Evolutionary conservation across 371 early-diverging fungal species (phyloP).

Genomic region (Zopfochytrium polystomum): DNA sequence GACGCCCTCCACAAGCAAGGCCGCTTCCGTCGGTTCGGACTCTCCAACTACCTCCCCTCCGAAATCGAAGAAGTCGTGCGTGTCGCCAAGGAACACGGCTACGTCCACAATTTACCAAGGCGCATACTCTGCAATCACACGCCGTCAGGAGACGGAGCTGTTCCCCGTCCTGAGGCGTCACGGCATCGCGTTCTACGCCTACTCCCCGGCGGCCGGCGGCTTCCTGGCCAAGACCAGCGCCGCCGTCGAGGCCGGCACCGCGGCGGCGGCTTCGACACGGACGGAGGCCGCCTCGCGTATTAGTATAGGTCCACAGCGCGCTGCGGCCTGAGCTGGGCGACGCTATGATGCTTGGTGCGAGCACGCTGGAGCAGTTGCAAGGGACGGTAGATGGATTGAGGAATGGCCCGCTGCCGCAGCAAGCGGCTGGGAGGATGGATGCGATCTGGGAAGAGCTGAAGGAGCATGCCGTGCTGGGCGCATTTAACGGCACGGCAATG

Average conservation of each 20-base stretch:
- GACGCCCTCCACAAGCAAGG: background rate
- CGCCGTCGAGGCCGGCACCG: background rate
- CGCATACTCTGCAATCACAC: background rate
- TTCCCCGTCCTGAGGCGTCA: slow-evolving; percentile 6
- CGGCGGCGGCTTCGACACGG: background rate
- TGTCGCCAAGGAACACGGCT: slow-evolving; percentile 6
- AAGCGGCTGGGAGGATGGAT: background rate
- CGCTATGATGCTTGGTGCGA: slow-evolving; percentile 27
- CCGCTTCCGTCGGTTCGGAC: slow-evolving; percentile 20
- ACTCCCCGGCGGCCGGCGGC: slow-evolving; percentile 12
- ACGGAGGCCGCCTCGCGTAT: background rate
- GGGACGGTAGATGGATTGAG: slow-evolving; percentile 42
- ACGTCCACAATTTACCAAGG: slow-evolving; percentile 10
- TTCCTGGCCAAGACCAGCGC: slow-evolving; percentile 20
- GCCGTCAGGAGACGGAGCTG: slow-evolving; percentile 13
- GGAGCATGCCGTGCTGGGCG: background rate
- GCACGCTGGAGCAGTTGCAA: slow-evolving; percentile 34
- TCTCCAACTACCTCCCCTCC: slow-evolving; percentile 21
- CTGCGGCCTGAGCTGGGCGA: slow-evolving; percentile 44
- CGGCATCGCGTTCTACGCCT: slow-evolving; percentile 1
- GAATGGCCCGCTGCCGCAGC: background rate
- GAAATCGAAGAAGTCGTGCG: slow-evolving; percentile 22
- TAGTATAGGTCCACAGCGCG: slow-evolving; percentile 34
- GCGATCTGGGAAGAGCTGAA: background rate
- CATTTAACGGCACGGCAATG: too few species aligned